Conservation (phyloP, 2,329 filamentous ascomycete species). For the Rhinocladiella mackenziei region DNA sequence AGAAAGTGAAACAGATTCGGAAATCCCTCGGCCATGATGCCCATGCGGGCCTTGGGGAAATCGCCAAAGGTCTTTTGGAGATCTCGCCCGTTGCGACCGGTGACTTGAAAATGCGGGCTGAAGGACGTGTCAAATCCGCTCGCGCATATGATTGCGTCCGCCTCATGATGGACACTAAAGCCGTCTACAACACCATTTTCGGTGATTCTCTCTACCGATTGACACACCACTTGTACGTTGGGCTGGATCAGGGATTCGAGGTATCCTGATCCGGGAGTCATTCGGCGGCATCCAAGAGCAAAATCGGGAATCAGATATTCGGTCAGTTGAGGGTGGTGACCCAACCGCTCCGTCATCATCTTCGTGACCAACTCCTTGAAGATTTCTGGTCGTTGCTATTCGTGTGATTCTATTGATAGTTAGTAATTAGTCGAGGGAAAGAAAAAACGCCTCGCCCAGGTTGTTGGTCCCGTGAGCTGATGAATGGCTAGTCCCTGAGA, state of each 20-base stretch:
- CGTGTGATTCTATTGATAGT: constrained; percentile 1
- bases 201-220: neutral
- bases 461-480: too few relatives aligned
- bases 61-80: constrained; percentile 31
- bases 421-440: neutral
- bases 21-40: constrained; percentile 17
- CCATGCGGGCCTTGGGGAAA: constrained; percentile 30
- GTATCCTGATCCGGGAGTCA: constrained; percentile 25
- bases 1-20: constrained; percentile 16
- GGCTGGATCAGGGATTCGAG: constrained; percentile 24
- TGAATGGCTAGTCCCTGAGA: too few relatives aligned
- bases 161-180: constrained; percentile 11
- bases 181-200: constrained; percentile 3
- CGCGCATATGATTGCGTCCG: too few relatives aligned
- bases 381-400: constrained; percentile 5
- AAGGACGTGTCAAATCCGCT: constrained; percentile 36
- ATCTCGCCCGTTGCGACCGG: constrained; percentile 20
- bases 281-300: constrained; percentile 24
- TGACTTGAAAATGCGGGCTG: constrained; percentile 26
- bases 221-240: constrained; percentile 26
- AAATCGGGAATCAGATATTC: constrained; percentile 28
- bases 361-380: neutral
- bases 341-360: constrained; percentile 10
- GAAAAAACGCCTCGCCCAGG: too few relatives aligned
- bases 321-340: constrained; percentile 5